Evolutionary conservation across 495 filamentous ascomycete genomes (phyloP), one percentile per base, ranked within the genome.

Genomic region (Astrothelium macrocarpum): DNA sequence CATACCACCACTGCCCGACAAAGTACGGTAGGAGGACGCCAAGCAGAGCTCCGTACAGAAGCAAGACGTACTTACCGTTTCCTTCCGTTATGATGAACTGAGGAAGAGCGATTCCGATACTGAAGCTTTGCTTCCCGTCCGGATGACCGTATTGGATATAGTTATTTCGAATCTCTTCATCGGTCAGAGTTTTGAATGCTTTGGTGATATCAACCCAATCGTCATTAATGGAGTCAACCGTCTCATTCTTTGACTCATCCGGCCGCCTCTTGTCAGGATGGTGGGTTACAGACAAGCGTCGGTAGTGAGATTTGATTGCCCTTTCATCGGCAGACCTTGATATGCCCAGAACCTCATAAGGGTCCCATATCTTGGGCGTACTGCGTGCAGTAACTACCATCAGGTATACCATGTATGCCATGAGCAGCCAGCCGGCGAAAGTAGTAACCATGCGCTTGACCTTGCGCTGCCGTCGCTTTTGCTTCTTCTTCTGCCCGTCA

Each of bases 1-100:
- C 94, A 73, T 97, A 98, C 94, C 94, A 98, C 94, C 94, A 98
- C 36, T 87, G 88, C 29, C 94, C 94, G 42, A 97, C 95, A 59
- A 95, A 80, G 71, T 96, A 98, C 14, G 94, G 94, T 53, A 98
- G 76, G 46, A 96, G 76, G 32, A 97, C 89, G 59, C 92, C 95
- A 39, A 98, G 83, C 42, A 97, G 78, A 46, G 83, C 75, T 11
- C 89, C 91, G 73, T 98, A 98, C 53, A 97, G 80, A 67, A 96
- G 76, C 64, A 98, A 80, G 53, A 97, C 90, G 71, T 96, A 97
- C 79, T 97, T 97, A 43, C 90, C 93, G 73, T 91, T 91, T 60
- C 92, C 93, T 64, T 97, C 90, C 31, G 88, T 87, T 62, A 98
- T 81, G 67, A 98, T 92, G 75, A 92, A 89, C 71, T 94, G 88